A percentile compares a stretch with the other conserved stretches of the same genome.
Evolutionary conservation across 768 basidiomycete species (phyloP).

Genomic region (Hericium rajendrae): DNA sequence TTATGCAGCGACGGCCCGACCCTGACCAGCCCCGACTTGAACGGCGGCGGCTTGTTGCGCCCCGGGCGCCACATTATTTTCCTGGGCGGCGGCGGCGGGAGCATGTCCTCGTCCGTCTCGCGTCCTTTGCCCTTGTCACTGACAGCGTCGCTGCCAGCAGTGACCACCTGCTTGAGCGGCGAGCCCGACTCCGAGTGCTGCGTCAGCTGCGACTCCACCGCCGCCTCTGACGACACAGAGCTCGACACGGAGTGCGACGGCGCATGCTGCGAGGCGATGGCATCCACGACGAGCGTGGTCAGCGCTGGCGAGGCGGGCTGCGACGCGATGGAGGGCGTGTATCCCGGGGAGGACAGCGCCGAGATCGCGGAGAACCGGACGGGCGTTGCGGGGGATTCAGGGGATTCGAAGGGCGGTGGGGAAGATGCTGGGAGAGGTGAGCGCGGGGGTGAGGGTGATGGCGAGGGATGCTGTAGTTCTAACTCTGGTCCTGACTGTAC

Average conservation of each 20-base stretch:
- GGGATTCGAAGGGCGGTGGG: neutral
- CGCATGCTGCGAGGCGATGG: slow-evolving; percentile 39
- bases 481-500: too few species aligned
- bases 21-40: neutral
- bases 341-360: neutral
- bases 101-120: neutral
- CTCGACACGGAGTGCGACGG: slow-evolving; percentile 29
- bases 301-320: neutral
- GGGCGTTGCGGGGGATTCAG: neutral
- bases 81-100: neutral
- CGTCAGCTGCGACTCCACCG: slow-evolving; percentile 25
- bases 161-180: neutral
- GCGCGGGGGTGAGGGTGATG: neutral
- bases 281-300: neutral
- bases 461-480: too few species aligned
- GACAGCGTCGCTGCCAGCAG: neutral
- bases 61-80: too few species aligned
- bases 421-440: neutral
- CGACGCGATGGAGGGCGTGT: neutral
- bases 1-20: neutral
- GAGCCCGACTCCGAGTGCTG: neutral
- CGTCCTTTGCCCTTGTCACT: neutral
- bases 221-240: slow-evolving; percentile 88
- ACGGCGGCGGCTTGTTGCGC: neutral
- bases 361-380: neutral